Conservation (phyloP, 2,329 filamentous ascomycete genomes). For the Cytospora paraplurivora region DNA sequence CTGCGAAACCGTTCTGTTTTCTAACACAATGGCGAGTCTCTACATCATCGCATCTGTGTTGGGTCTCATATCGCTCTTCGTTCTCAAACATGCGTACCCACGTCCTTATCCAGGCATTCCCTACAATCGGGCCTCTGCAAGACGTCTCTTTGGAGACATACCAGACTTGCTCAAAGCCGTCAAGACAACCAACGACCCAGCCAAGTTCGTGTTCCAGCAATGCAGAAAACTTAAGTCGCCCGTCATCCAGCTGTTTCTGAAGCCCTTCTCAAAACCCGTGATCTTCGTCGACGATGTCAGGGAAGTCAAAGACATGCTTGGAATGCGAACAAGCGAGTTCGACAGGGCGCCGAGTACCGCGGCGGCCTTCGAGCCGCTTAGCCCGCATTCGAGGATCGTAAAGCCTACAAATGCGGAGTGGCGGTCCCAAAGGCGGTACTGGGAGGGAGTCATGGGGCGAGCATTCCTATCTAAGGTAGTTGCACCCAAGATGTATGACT, state of each 20-base stretch:
- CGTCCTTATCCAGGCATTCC: constrained; percentile 1
- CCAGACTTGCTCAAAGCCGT: neutral
- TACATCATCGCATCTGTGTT: too few relatives aligned
- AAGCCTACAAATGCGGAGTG: neutral
- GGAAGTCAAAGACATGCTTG: constrained; percentile 27
- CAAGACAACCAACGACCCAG: neutral
- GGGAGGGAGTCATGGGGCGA: neutral
- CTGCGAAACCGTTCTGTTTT: too few relatives aligned
- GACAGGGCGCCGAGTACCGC: constrained; percentile 5
- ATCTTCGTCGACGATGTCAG: constrained; percentile 27
- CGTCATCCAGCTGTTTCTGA: constrained; percentile 28
- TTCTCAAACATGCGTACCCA: neutral
- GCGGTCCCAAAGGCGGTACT: neutral
- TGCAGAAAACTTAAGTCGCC: constrained; percentile 17
- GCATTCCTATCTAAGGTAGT: neutral
- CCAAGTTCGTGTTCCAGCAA: constrained; percentile 6
- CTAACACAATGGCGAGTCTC: too few relatives aligned
- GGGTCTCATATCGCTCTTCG: too few relatives aligned
- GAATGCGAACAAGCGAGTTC: constrained; percentile 26
- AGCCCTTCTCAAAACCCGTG: constrained; percentile 14
- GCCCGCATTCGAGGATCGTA: neutral
- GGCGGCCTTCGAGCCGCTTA: neutral
- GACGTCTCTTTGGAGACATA: neutral
- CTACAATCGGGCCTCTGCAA: neutral
- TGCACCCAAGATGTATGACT: neutral